A percentile compares a stretch with the other conserved stretches of the same genome.
Evolutionary conservation across 805 yeast species (phyloP).

Genomic region (Barnettozyma pratensis): DNA sequence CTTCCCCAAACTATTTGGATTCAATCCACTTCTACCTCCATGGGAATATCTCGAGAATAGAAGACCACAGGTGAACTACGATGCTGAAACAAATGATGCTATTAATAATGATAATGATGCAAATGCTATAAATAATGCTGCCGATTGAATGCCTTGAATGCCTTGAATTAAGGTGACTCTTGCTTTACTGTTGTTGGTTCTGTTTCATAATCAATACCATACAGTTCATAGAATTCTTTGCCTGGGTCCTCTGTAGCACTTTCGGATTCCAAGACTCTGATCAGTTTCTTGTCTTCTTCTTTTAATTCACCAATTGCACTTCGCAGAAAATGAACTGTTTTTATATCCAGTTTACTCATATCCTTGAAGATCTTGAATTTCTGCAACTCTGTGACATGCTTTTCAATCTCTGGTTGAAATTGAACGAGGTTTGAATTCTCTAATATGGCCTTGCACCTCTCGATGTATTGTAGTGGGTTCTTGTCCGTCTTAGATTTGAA

Average conservation of each 20-base stretch:
- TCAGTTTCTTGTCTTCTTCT: conserved; percentile 9
- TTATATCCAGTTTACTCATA: conserved; percentile 9
- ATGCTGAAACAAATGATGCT: neutral
- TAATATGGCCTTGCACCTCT: conserved; percentile 1
- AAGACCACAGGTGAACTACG: neutral
- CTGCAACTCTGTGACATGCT: conserved; percentile 10
- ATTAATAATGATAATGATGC: neutral
- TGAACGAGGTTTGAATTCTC: conserved; percentile 5
- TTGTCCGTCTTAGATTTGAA: neutral
- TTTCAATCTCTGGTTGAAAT: conserved; percentile 6
- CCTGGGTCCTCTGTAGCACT: neutral
- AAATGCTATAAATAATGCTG: neutral
- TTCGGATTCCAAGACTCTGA: conserved; percentile 6
- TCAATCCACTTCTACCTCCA: conserved; percentile 19
- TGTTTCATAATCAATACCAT: conserved; percentile 4
- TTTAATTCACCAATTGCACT: conserved; percentile 11
- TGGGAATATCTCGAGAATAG: conserved; percentile 10
- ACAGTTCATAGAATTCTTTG: conserved; percentile 5
- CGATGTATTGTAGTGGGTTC: neutral
- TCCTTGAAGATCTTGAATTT: conserved; percentile 16
- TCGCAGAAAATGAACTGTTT: conserved; percentile 11
- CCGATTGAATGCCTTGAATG: neutral
- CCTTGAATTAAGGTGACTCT: neutral
- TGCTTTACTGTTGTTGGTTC: no score
- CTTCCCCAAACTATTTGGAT: conserved; percentile 15